A percentile compares a stretch with the other conserved stretches of the same genome.
These are phyloP conservation scores for Cicer chorassanicum DNA, from an alignment of 306 rosid species.

Conservation along the genomic window DNA sequence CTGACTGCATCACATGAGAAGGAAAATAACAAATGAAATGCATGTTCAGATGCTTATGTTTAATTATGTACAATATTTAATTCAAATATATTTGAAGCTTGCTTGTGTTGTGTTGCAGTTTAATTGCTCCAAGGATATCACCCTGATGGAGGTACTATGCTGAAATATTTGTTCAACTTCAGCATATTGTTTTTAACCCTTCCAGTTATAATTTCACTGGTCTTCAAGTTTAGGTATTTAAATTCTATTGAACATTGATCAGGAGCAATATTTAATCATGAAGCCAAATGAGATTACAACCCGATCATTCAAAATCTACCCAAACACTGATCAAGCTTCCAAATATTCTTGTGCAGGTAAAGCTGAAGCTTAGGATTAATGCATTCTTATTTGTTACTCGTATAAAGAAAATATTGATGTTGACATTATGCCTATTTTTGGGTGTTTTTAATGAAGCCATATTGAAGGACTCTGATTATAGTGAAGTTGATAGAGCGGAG, in stretches of 20 bases:
- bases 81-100: constrained; percentile 30
- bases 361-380: constrained; percentile 40
- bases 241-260: constrained; percentile 40
- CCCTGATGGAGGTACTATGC: constrained; percentile 81
- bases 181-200: constrained; percentile 21
- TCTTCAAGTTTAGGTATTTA: constrained; percentile 27
- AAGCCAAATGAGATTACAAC: constrained; percentile 72
- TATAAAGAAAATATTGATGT: constrained; percentile 24
- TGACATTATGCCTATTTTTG: constrained; percentile 19
- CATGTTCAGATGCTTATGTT: constrained; percentile 22
- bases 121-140: constrained; percentile 87
- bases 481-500: constrained; percentile 90
- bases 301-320: constrained; percentile 78
- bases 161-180: constrained; percentile 23
- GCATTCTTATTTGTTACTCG: constrained; percentile 1
- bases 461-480: constrained; percentile 84
- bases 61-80: constrained; percentile 20
- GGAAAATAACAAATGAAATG: constrained; percentile 19
- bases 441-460: constrained; percentile 64
- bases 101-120: constrained; percentile 68
- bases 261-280: constrained; percentile 91
- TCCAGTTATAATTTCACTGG: constrained; percentile 3
- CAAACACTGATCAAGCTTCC: constrained; percentile 84
- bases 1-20: constrained; percentile 18
- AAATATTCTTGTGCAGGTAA: constrained; percentile 83